Base-by-base conservation (phyloP, 345 rosid species). In the Bruguiera parviflora region DNA sequence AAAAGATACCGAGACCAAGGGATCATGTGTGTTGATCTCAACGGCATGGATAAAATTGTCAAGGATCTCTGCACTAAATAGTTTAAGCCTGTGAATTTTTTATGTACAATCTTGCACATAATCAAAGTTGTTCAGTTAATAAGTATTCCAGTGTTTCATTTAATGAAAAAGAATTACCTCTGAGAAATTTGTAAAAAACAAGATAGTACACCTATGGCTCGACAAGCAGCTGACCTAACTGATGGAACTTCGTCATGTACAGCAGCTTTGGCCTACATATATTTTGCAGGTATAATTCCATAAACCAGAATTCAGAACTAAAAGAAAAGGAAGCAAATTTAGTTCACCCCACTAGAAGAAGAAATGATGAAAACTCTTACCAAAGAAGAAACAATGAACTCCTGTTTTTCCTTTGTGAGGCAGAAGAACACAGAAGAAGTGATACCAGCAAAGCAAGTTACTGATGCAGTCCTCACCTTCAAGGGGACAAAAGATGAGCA, bases 221-320 rank as follows among this genome's bases (percentile, higher is more conserved):
- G 95, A 83, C 98, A 94, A 77, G 96, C 89, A 76, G 97, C 97
- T 72, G 95, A 88, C 81, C 91, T 81, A 58, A 94, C 95, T n/a
- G 90, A 81, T 73, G 98, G 88, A 71, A 84, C 82, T 60, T 71
- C 81, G 73, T 94, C 97, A 75, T 80, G 69, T 63, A 77, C 71
- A 65, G 95, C 96, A 71, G 95, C 88, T 78, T 64, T 74, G 59
- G 87, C 78, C 97, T 94, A 67, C 47, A 77, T 68, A 69, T 49
- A 25, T 49, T 77, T 75, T 49, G 27, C 22, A 81, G 46, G 64
- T 62, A 58, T 66, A 56, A 67, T 79, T 39, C 49, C 33, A 61
- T 57, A 74, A 70, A 66, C 8, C 63, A 43, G 53, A 58, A 27
- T 43, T 39, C 63, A 29, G 74, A 51, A 43, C 49, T 43, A 43